Conservation (phyloP, 164 flowering plant species). For the Macadamia integrifolia region DNA sequence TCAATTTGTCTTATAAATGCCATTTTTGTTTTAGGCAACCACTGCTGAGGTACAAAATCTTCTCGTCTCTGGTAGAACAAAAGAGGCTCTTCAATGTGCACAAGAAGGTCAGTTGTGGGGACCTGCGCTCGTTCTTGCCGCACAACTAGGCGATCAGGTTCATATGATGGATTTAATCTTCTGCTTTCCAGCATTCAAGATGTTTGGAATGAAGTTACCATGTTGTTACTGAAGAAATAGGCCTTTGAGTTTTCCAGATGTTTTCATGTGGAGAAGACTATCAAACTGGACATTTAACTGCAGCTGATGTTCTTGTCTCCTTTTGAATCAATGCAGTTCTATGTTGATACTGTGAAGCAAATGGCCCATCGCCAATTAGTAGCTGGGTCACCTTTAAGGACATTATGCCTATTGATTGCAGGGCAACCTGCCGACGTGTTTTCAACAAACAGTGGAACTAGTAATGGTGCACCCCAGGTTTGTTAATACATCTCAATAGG, state of each 20-base stretch:
- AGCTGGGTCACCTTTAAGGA: constrained; percentile 77
- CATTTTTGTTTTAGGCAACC: constrained; percentile 42
- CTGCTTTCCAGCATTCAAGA: background rate
- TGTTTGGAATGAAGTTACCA: background rate
- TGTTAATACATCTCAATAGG: constrained; percentile 37
- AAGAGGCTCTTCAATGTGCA: constrained; percentile 70
- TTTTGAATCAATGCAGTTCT: constrained; percentile 43
- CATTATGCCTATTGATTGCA: constrained; percentile 85
- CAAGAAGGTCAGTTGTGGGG: constrained; percentile 86
- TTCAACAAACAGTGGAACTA: constrained; percentile 27
- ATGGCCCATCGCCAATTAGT: constrained; percentile 68
- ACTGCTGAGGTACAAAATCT: constrained; percentile 71
- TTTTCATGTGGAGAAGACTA: background rate
- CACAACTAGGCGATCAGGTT: constrained; percentile 77
- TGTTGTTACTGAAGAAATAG: too few relatives aligned
- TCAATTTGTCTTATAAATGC: background rate
- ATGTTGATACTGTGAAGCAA: constrained; percentile 68
- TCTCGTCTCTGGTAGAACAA: constrained; percentile 67
- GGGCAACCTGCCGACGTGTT: constrained; percentile 94
- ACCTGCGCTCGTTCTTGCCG: constrained; percentile 74
- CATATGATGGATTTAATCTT: background rate
- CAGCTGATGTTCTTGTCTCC: background rate
- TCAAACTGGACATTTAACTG: background rate
- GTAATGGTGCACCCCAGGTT: constrained; percentile 20
- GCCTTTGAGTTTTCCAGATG: background rate